These are phyloP conservation scores for Amanita brunnescens DNA, from an alignment of 768 basidiomycete species.

Conservation along the genomic window DNA sequence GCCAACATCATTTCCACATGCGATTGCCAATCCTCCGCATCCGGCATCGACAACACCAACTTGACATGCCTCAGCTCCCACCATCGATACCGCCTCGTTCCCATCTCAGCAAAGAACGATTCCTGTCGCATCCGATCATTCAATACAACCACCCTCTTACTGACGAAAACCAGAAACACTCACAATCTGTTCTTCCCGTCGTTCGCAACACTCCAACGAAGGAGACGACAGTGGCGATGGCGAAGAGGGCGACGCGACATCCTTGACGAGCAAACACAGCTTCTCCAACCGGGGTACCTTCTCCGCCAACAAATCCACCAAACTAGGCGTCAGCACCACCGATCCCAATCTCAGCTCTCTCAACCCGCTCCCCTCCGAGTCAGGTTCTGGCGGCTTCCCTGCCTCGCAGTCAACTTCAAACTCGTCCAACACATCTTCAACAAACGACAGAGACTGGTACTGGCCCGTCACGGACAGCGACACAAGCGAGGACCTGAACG, in stretches of 20 bases:
- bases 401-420: slow-evolving; percentile 13
- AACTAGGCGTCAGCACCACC: slow-evolving; percentile 31
- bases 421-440: slow-evolving; percentile 22
- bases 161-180: neutral
- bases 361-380: no score
- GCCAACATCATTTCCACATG: neutral
- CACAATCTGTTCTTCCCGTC: neutral
- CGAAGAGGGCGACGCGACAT: slow-evolving; percentile 22
- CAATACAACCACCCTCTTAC: no score
- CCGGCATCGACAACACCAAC: slow-evolving; percentile 1
- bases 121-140: slow-evolving; percentile 12
- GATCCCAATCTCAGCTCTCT: slow-evolving; percentile 29
- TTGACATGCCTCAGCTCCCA: slow-evolving; percentile 11
- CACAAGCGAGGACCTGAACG: slow-evolving; percentile 26
- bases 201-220: neutral
- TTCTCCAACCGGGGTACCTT: slow-evolving; percentile 25
- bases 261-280: slow-evolving; percentile 31
- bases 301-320: slow-evolving; percentile 32
- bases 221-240: neutral
- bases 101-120: slow-evolving; percentile 19
- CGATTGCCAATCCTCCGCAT: slow-evolving; percentile 4
- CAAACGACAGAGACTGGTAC: slow-evolving; percentile 27
- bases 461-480: slow-evolving; percentile 31
- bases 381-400: no score
- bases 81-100: neutral